phyloP scores from a whole-genome alignment of 352 stramenopile genomes.

The Pythium myriotylum region DNA sequence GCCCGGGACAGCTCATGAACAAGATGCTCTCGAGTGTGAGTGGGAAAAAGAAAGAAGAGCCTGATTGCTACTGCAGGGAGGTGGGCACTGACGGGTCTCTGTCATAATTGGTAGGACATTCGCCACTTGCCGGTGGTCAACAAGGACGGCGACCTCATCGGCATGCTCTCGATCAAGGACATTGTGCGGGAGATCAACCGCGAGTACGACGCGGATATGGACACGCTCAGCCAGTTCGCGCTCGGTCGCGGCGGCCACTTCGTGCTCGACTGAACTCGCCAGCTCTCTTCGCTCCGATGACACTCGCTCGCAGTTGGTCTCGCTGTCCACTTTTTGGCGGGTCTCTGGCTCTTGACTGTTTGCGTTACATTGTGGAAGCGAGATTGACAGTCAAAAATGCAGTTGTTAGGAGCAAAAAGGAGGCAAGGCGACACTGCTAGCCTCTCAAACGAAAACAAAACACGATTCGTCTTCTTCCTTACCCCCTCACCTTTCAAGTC shows the following conservation, averaged over 20 bases:
- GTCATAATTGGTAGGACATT: conserved; percentile 88
- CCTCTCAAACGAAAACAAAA: no score
- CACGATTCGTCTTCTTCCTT: no score
- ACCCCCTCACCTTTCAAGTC: no score
- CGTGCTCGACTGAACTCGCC: conserved; percentile 56
- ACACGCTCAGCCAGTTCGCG: conserved; percentile 78
- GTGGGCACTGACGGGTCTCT: no score
- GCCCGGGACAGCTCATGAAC: conserved; percentile 91
- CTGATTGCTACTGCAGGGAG: no score
- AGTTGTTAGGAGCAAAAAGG: not conserved
- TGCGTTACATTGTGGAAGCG: not conserved
- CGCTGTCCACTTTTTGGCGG: not conserved
- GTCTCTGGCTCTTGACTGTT: not conserved
- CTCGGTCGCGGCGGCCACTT: conserved; percentile 82
- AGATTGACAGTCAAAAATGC: not conserved
- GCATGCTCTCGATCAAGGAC: conserved; percentile 96
- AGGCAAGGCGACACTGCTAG: not conserved
- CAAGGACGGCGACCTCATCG: conserved; percentile 86
- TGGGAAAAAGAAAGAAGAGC: no score
- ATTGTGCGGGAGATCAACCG: conserved; percentile 88
- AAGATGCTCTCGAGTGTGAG: conserved; percentile 94
- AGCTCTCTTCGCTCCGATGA: not conserved
- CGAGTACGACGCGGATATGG: conserved; percentile 78
- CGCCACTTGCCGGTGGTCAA: conserved; percentile 95
- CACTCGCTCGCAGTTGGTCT: no score